Evolutionary conservation across 2,329 filamentous ascomycete genomes (phyloP).

Genomic region (Pseudocercospora eumusae): DNA sequence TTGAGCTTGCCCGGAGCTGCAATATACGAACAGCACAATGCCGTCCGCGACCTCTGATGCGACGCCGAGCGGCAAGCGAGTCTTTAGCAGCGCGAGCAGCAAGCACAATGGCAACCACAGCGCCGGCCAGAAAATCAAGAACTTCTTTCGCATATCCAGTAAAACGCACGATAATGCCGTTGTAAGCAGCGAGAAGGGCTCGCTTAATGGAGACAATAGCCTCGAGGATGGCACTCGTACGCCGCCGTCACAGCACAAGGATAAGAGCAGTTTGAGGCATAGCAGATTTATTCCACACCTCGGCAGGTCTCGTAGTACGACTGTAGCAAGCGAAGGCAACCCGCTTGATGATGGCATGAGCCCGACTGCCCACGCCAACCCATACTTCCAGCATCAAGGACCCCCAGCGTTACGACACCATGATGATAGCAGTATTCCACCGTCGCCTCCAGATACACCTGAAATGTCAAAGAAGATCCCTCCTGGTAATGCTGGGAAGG

Average conservation of each 20-base stretch:
- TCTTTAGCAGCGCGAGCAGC: conserved; percentile 51
- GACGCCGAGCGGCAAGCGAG: conserved; percentile 43
- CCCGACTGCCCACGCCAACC: conserved; percentile 91
- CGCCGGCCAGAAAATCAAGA: conserved; percentile 65
- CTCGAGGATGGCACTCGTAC: conserved; percentile 48
- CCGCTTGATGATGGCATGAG: conserved; percentile 84
- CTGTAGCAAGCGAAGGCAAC: conserved; percentile 90
- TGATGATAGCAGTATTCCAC: conserved; percentile 89
- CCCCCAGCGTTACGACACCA: conserved; percentile 90
- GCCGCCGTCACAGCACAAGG: conserved; percentile 56
- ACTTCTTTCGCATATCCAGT: conserved; percentile 67
- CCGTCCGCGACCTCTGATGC: conserved; percentile 26
- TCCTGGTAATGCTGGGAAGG: conserved; percentile 60
- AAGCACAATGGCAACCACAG: conserved; percentile 51
- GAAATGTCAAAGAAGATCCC: conserved; percentile 69
- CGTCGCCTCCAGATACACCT: conserved; percentile 88
- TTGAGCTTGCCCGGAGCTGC: not conserved
- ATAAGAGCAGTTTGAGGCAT: conserved; percentile 67
- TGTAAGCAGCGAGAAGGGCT: conserved; percentile 38
- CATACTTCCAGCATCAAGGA: conserved; percentile 96
- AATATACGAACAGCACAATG: conserved; percentile 29
- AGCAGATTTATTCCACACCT: conserved; percentile 87
- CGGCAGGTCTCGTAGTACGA: conserved; percentile 83
- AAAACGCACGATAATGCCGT: conserved; percentile 45
- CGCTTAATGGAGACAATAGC: conserved; percentile 32